Base-by-base conservation (phyloP, 129 eudicot genomes). In the Arctium minus region DNA sequence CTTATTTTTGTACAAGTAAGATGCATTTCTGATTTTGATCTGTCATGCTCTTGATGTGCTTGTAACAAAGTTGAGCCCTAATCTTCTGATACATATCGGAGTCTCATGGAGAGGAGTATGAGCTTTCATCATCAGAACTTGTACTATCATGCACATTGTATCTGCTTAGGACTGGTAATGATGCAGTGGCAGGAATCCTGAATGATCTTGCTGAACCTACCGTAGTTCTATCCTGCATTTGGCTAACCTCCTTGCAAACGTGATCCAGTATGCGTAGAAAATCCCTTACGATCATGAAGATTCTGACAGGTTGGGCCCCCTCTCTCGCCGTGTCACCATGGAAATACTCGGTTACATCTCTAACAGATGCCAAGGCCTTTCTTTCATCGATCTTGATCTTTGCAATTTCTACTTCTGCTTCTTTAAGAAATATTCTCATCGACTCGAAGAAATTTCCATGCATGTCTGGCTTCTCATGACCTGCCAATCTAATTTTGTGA, bases 221-320 rank as follows among this genome's bases (percentile, higher is more conserved):
- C 71, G 88, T 75, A 48, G 90, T 84, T 46, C 85, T 84, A 17
- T 88, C 97, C 79, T 93, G 96, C 97, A 93, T 90, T 74, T 83
- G 89, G 82, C 98, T 90, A 1, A 96, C 96, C 78, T 96, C 99
- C 74, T 89, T 96, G 88, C 99, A 96, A 62, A 96, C 99, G 13
- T 88, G 89, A 80, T 93, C 99, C 82, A 96, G 69, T 73, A 90
- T 77, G n/a, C 88, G 83, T 46, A 96, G 86, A 70, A 96, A 96
- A 77, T 96, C 99, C 60, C 98, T 83, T 15, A 96, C 99, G 48
- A 93, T 89, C 92, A 96, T 78, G 81, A 96, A 96, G 39, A 96
- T 92, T 68, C 99, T 88, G 44, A 96, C 85, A 11, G 98, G 99
- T 77, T 93, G 97, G 12, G 92, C 93, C 85, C 94, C 99, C 80